Conservation (phyloP, 768 basidiomycete genomes). For the Boletus rubroflammeus region DNA sequence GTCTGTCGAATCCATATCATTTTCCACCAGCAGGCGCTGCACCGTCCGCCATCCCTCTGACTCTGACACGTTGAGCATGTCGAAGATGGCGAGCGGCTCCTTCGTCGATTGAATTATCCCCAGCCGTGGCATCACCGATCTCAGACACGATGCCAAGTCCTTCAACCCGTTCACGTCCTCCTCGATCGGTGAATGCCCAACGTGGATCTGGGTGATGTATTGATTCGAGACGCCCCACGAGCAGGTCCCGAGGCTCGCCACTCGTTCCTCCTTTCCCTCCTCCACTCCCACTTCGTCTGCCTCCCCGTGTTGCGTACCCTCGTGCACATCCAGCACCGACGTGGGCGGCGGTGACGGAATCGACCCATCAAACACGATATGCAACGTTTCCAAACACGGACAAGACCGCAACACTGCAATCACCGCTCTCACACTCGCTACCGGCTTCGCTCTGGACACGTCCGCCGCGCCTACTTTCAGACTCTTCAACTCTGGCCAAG, state of each 20-base stretch:
- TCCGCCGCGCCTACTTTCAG: slow-evolving; percentile 9
- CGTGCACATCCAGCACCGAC: neutral
- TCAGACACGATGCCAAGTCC: slow-evolving; percentile 7
- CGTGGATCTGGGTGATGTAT: slow-evolving; percentile 7
- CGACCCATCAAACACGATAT: slow-evolving; percentile 16
- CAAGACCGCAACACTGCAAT: slow-evolving; percentile 12
- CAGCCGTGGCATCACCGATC: slow-evolving; percentile 10
- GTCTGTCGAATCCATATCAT: neutral
- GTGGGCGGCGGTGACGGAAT: neutral
- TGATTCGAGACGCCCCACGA: slow-evolving; percentile 6
- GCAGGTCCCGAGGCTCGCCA: neutral
- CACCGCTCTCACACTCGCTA: slow-evolving; percentile 13
- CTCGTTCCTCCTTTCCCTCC: neutral
- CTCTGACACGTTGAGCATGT: neutral
- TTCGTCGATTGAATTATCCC: neutral
- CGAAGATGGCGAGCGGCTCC: neutral
- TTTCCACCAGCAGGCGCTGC: neutral
- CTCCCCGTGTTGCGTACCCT: neutral
- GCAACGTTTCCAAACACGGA: slow-evolving; percentile 7
- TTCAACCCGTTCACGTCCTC: neutral
- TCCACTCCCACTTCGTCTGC: neutral
- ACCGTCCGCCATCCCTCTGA: neutral
- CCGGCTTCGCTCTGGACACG: neutral
- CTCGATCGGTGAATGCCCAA: slow-evolving; percentile 13
- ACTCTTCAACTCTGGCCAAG: slow-evolving; percentile 9